Evolutionary conservation across 352 stramenopile genomes (phyloP).

Genomic region (Discostella stelligera): DNA sequence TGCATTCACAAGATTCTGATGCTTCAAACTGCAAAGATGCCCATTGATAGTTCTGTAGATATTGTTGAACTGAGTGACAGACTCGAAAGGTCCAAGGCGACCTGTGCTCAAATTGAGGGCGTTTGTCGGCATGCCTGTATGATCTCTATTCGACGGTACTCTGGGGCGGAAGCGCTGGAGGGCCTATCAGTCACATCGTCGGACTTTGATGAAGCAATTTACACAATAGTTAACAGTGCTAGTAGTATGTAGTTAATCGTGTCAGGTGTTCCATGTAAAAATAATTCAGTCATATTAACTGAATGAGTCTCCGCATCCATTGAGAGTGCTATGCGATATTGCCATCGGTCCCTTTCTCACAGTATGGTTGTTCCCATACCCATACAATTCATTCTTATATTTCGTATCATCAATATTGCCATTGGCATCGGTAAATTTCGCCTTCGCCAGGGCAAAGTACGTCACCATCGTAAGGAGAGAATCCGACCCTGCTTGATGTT

Average conservation of each 20-base stretch:
- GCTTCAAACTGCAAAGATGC: slow-evolving; percentile 53
- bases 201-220: slow-evolving; percentile 38
- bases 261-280: neutral
- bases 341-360: slow-evolving; percentile 63
- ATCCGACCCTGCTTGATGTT: slow-evolving; percentile 98
- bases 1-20: slow-evolving; percentile 64
- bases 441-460: slow-evolving; percentile 80
- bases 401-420: slow-evolving; percentile 69
- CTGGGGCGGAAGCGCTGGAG: slow-evolving; percentile 14
- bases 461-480: slow-evolving; percentile 91
- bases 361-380: slow-evolving; percentile 82
- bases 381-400: slow-evolving; percentile 83
- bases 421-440: slow-evolving; percentile 63
- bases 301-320: slow-evolving; percentile 14
- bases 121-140: slow-evolving; percentile 50
- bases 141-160: slow-evolving; percentile 43
- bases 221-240: slow-evolving; percentile 11
- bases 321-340: neutral
- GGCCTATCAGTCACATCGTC: slow-evolving; percentile 22
- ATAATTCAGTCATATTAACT: neutral
- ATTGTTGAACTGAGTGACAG: slow-evolving; percentile 21
- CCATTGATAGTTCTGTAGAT: slow-evolving; percentile 32
- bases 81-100: slow-evolving; percentile 26
- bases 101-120: slow-evolving; percentile 49
- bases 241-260: neutral